A percentile compares a stretch with the other conserved stretches of the same genome.
phyloP scores from a whole-genome alignment of 1,284 basidiomycete genomes.

The Kwoniella shivajii region DNA sequence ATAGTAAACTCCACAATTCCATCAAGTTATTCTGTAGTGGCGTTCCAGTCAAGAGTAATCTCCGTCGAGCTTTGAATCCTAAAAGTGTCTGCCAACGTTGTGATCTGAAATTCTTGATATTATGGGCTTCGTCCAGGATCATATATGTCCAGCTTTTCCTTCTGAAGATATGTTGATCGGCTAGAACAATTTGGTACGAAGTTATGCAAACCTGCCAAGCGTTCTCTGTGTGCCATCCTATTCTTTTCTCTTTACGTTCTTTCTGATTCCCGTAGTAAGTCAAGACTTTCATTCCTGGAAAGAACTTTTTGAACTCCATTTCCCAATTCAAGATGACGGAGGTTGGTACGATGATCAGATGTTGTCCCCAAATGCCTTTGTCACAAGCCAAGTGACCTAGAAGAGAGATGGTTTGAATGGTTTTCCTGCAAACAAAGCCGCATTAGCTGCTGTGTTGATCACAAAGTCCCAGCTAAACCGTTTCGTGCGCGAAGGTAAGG shows the following conservation, averaged over 20 bases:
- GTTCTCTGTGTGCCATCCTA: conserved; percentile 92
- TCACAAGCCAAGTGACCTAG: conserved; percentile 93
- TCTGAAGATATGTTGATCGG: conserved; percentile 92
- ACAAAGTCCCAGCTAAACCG: no score
- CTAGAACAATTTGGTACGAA: conserved; percentile 88
- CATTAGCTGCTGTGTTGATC: conserved; percentile 18
- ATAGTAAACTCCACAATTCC: conserved; percentile 91
- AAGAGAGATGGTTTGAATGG: conserved; percentile 92
- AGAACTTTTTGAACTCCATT: conserved; percentile 98
- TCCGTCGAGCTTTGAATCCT: conserved; percentile 88
- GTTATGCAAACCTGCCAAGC: conserved; percentile 96
- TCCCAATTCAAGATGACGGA: conserved; percentile 97
- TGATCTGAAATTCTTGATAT: conserved; percentile 97
- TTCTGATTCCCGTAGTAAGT: conserved; percentile 91
- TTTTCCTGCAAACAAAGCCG: conserved; percentile 67
- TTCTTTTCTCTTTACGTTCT: conserved; percentile 87
- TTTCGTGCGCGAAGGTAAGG: no score
- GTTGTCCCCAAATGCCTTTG: conserved; percentile 93
- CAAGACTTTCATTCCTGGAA: conserved; percentile 88
- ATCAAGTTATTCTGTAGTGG: conserved; percentile 95
- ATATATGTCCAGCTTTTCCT: conserved; percentile 96
- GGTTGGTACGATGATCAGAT: conserved; percentile 92
- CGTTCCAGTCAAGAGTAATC: conserved; percentile 87
- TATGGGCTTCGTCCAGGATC: conserved; percentile 95
- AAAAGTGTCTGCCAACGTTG: conserved; percentile 94